Base-by-base conservation (phyloP, 1,139 yeast genomes). In the Saccharomyces hybrid region DNA sequence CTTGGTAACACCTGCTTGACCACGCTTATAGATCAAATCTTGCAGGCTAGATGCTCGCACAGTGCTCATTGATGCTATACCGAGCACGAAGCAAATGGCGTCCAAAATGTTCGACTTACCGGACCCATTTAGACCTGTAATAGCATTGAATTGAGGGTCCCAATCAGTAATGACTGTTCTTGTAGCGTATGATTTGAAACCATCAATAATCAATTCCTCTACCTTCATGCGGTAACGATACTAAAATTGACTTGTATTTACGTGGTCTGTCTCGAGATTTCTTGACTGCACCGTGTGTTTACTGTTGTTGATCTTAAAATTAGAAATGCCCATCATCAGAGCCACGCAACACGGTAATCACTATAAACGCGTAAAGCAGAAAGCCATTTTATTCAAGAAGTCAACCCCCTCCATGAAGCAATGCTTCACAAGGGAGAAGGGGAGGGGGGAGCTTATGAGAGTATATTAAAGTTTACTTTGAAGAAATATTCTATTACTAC, bases 11-110 rank as follows among this genome's bases (percentile, higher is more conserved):
- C 99, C 99, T 0, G 99, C 98, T 68, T 93, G 99, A 8, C 99
- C 99, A 63, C 98, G 81, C 65, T 93, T 93, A 70, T 93, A 93
- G 55, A 95, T 93, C 69, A 95, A 79, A 69, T 95, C 99, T 65
- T 93, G 98, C 51, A 91, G 74, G 67, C 86, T 90, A 16, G 90
- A 86, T 0, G 99, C 99, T 68, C 99, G 78, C 29, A 95, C 96
- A 0, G 96, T 88, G 25, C 89, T 71, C 95, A 93, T 90, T 7
- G 95, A 84, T 0, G 97, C 86, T 58, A 95, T 91, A 54, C 99
- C 99, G 41, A 95, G 77, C n/a, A 95, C 99, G 71, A 95, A 95
- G 72, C 99, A 95, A 54, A 93, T 93, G 55, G 99, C 96, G 71
- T 95, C 99, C 50, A 93, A 75, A 56, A 93, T 90, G 70, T 93